Evolutionary conservation across 768 basidiomycete species (phyloP).

Genomic region (Rhizopogon salebrosus): DNA sequence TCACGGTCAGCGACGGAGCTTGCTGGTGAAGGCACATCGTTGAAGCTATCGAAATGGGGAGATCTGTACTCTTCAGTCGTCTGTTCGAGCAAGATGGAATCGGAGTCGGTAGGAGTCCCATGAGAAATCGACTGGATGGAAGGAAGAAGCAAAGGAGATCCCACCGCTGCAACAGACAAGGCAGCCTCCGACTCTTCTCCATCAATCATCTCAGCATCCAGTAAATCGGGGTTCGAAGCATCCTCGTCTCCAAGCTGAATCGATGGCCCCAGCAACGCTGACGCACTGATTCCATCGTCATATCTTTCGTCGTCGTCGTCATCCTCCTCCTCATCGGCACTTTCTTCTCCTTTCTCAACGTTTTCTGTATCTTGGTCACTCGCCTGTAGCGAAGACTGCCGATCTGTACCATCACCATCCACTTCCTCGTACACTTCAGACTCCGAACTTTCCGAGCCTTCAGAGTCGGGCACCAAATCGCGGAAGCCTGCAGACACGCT

Average conservation of each 20-base stretch:
- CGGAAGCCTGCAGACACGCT: conserved; percentile 33
- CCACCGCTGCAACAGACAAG: not conserved
- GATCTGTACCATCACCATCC: conserved; percentile 5
- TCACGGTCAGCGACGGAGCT: not conserved
- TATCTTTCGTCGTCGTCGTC: conserved; percentile 36
- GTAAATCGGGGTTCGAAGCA: not conserved
- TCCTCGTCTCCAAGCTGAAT: conserved; percentile 9
- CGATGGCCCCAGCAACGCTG: conserved; percentile 19
- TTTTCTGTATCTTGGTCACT: not conserved
- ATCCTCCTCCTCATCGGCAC: conserved; percentile 16
- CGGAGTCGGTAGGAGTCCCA: not conserved
- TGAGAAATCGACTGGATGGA: not conserved
- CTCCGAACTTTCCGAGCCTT: conserved; percentile 23
- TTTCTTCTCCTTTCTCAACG: conserved; percentile 1
- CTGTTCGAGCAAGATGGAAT: not conserved
- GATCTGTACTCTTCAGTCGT: conserved; percentile 1
- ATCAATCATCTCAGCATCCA: not conserved
- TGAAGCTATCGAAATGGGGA: conserved; percentile 1
- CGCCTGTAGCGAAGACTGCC: not conserved
- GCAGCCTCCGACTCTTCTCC: not conserved
- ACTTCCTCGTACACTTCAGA: conserved; percentile 1
- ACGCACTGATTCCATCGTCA: conserved; percentile 25
- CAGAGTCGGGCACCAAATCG: conserved; percentile 18
- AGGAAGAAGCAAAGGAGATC: not conserved
- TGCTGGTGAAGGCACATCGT: not conserved